Evolutionary conservation across 2,329 filamentous ascomycete genomes (phyloP), one percentile per base, ranked within the genome.

Genomic region (Ophiocordyceps unilateralis): DNA sequence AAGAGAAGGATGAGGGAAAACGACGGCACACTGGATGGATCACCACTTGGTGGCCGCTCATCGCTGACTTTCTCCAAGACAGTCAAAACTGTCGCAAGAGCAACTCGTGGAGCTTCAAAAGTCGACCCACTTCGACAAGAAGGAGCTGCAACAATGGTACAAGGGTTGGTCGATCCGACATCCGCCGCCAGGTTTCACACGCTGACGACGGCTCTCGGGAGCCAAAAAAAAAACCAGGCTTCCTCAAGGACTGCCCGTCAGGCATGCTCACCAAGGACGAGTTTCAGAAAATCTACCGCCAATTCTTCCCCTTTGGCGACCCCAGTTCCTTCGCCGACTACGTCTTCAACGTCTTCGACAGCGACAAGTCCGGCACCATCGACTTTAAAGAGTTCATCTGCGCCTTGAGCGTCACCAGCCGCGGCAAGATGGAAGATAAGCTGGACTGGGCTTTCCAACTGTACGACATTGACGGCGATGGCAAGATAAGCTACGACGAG

Each of bases 371-470:
- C 39, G 91, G 91, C 51, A 89, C 84, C 53, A 98, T 98, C 59
- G 91, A 98, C 67, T 98, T 98, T 67, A 96, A 96, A 63, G 91
- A 98, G 65, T 98, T 98, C 66, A 98, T 98, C 64, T 95, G 89
- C 67, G 91, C 91, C 23, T 69, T 98, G 49, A 94, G 86, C 63
- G 89, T 98, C 57, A 98, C 91, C 41, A 93, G 86, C 64, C 78
- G 91, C 53, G 91, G 91, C 58, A 93, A 93, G 70, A 94, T 96
- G 86, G 91, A 98, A 67, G 91, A 98, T 67, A 98, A 98, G 66
- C 74, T 98, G 45, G 89, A 96, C 62, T 98, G 91, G 91, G 91
- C 91, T 15, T 98, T 98, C 68, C 89, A 98, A 68, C 73, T 98
- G 52, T 98, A 98, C 65, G 91, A 98, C 65, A 96, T 98, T 57